These are phyloP conservation scores for Leptomonas seymouri DNA, from an alignment of 208 protist genomes.

Conservation along the genomic window DNA sequence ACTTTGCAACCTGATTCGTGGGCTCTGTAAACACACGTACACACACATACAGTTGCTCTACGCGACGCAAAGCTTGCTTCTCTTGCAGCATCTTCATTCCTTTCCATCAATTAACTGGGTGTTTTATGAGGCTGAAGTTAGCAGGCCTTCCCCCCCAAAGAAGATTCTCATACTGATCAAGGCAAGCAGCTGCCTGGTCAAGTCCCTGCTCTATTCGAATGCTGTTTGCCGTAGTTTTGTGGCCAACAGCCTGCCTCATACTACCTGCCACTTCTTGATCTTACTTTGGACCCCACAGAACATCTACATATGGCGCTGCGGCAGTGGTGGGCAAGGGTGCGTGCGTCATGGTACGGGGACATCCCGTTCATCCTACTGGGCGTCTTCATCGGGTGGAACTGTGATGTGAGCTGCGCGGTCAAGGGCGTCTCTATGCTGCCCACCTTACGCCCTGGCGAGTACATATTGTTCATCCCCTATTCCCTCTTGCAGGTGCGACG, in stretches of 20 bases:
- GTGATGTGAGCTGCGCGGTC: constrained; percentile 62
- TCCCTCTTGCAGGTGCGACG: constrained; percentile 34
- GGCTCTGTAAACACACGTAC: background rate
- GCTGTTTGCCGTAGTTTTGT: too few relatives aligned
- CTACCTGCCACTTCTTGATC: too few relatives aligned
- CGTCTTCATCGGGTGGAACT: constrained; percentile 74
- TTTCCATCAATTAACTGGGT: too few relatives aligned
- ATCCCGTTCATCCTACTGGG: constrained; percentile 68
- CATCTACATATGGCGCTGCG: background rate
- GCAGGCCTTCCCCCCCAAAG: too few relatives aligned
- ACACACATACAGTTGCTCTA: background rate
- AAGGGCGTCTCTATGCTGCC: constrained; percentile 82
- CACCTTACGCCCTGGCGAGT: constrained; percentile 68
- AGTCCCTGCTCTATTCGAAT: too few relatives aligned
- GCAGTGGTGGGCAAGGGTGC: constrained; percentile 28
- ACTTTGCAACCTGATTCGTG: too few relatives aligned
- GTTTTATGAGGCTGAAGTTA: too few relatives aligned
- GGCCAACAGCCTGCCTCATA: too few relatives aligned
- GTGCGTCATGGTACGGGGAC: constrained; percentile 37
- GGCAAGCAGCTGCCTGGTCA: too few relatives aligned
- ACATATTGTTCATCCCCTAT: constrained; percentile 73
- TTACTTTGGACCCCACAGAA: background rate
- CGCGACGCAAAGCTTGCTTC: background rate
- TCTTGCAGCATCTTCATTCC: too few relatives aligned
- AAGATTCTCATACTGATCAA: too few relatives aligned